Evolutionary conservation across 805 yeast genomes (phyloP).

Genomic region (Starmera quercuum): DNA sequence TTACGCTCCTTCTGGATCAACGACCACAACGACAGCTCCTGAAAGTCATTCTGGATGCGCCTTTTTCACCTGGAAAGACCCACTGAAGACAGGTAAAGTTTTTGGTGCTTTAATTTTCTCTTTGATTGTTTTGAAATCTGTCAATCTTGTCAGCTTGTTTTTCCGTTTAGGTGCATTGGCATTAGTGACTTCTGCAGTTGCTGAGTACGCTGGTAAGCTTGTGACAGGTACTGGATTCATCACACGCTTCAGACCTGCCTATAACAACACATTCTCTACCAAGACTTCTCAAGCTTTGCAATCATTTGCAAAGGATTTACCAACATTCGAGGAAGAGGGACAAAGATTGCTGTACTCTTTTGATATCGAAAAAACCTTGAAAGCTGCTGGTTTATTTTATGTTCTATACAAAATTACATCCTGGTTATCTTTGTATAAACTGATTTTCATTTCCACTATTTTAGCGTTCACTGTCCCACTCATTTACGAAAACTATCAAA

Average conservation of each 20-base stretch:
- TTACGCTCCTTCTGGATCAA: no score
- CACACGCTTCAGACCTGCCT: constrained; percentile 65
- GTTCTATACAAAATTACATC: constrained; percentile 65
- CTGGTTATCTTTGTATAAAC: constrained; percentile 63
- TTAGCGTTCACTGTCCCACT: constrained; percentile 69
- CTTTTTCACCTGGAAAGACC: constrained; percentile 69
- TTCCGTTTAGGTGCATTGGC: constrained; percentile 54
- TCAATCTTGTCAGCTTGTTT: constrained; percentile 54
- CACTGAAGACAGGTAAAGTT: constrained; percentile 68
- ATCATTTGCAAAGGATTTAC: constrained; percentile 34
- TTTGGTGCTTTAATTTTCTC: constrained; percentile 55
- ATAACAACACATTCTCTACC: constrained; percentile 29
- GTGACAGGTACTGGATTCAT: constrained; percentile 75
- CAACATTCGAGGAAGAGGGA: constrained; percentile 41
- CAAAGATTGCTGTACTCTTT: constrained; percentile 59
- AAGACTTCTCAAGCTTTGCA: constrained; percentile 34
- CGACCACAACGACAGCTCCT: background rate
- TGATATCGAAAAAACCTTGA: constrained; percentile 65
- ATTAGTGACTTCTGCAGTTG: constrained; percentile 57
- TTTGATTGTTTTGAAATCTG: constrained; percentile 50
- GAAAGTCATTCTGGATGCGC: background rate
- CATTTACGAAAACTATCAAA: constrained; percentile 65
- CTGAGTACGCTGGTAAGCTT: constrained; percentile 69
- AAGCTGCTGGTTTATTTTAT: constrained; percentile 62
- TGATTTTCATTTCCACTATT: constrained; percentile 50